Conservation (phyloP, 2,329 filamentous ascomycete species). For the Esteya vermicola region DNA sequence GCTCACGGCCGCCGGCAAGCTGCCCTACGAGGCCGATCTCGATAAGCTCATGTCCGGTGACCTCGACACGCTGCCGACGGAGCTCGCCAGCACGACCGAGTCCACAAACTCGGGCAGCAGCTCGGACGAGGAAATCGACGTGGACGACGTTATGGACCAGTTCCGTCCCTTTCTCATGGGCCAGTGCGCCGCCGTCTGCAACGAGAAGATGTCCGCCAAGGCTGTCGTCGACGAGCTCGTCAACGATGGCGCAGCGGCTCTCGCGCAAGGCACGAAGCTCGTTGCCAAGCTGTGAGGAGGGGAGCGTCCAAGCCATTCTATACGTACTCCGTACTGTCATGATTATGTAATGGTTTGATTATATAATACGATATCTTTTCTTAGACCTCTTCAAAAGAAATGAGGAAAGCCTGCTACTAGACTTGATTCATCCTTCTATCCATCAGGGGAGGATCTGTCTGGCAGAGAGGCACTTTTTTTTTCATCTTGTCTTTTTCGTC, state of each 20-base stretch:
- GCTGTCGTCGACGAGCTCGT: slow-evolving; percentile 92
- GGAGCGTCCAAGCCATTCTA: too few species aligned
- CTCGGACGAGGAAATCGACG: slow-evolving; percentile 51
- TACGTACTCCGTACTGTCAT: too few species aligned
- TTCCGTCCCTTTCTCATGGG: slow-evolving; percentile 91
- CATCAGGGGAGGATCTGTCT: background rate
- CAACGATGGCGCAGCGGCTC: slow-evolving; percentile 56
- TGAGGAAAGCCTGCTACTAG: too few species aligned
- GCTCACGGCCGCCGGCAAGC: slow-evolving; percentile 73
- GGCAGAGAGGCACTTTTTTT: background rate
- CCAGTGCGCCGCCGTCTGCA: slow-evolving; percentile 86
- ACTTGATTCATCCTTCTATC: background rate
- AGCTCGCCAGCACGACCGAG: slow-evolving; percentile 40
- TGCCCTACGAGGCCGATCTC: slow-evolving; percentile 88
- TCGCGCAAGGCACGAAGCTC: slow-evolving; percentile 55
- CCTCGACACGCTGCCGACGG: slow-evolving; percentile 48
- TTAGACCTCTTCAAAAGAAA: too few species aligned
- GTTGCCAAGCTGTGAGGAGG: slow-evolving; percentile 60
- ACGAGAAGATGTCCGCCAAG: slow-evolving; percentile 84
- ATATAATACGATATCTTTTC: too few species aligned
- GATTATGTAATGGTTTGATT: too few species aligned
- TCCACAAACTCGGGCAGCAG: slow-evolving; percentile 39
- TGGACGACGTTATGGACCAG: slow-evolving; percentile 83
- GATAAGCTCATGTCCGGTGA: slow-evolving; percentile 61
- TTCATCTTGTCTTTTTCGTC: background rate